Base-by-base conservation (phyloP, 257 asterid species). In the Striga asiatica region DNA sequence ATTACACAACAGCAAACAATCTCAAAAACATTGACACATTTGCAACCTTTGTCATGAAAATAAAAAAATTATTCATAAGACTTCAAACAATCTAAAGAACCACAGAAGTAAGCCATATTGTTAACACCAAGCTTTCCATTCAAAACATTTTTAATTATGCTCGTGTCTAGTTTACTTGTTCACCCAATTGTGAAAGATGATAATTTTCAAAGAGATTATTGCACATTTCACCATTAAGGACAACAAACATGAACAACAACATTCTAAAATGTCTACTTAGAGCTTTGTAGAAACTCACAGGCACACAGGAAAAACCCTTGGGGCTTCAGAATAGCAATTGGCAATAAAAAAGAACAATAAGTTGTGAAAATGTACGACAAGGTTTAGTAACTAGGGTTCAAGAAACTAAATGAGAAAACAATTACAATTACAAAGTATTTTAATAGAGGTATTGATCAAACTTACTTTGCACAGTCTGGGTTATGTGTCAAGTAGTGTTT, bases 401-500 rank as follows among this genome's bases (percentile, higher is more conserved):
- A 20, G 60, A 54, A 54, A 41, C 28, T 25, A 57, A 57, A 22
- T 2, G 14, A 38, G 23, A 41, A 28, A 22, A 45, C 45, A 24
- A 45, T 14, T 24, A 18, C 12, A 29, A 31, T 47, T 39, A 28
- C 6, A 29, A 29, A 41, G 16, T 21, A 41, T 41, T 41, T n/a
- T 1, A 14, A 14, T 6, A 41, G 20, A 35, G 1, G 23, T 17
- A 5, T 12, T 23, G 9, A 39, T 42, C 14, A 27, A 35, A 16
- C 64, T 56, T 69, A 84, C 94, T 87, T 79, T 50, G 75, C 83
- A 73, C 98, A 89, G 53, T 89, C 98, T 8, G 93, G 68, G 70
- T 86, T 89, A 52, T 74, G 72, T 24, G 66, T 73, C 79, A 89
- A 73, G 76, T 89, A 86, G 62, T 66, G 54, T 66, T 72, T 76